Base-by-base conservation (phyloP, 2,329 filamentous ascomycete genomes). In the Diplocarpon mali region DNA sequence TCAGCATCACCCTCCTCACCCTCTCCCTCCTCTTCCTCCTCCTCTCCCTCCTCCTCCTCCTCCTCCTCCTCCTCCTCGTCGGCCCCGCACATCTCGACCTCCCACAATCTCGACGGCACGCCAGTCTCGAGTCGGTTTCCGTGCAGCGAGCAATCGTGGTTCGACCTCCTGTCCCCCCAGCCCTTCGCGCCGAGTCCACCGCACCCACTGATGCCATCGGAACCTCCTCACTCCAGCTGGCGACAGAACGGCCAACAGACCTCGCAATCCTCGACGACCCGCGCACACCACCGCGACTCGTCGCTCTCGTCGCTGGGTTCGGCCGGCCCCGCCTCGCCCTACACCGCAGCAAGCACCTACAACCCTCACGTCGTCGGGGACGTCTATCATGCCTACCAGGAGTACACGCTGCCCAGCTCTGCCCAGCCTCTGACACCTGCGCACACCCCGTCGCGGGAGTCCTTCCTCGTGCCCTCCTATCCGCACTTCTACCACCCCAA, bases 251-350 rank as follows among this genome's bases (percentile, higher is more conserved):
- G 55, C 39, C 58, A 61, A 51, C 49, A 60, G 36, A 61, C 60
- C 6, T 59, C 60, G n/a, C 57, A 54, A 27, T 61, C 60, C 14
- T n/a, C n/a, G n/a, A 51, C 53, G 12, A 55, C 56, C 14, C 54
- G 57, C 48, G 45, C 49, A 17, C 76, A 80, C 55, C 69, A 80
- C 37, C 71, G 76, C 53, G 75, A 80, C 51, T 75, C 76, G 2
- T 80, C 76, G 6, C 63, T 77, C 31, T 80, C 76, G 0, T 80
- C 77, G 0, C 55, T 79, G 34, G 75, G 73, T 10, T 80, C 76
- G 0, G 68, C 72, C 30, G 74, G 72, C n/a, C 76, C 76, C 14
- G 67, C 70, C 0, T 80, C 77, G 14, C 76, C 76, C 3, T 80
- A 69, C 58, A 70, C 68, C 32, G 65, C 69, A 46, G 75, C 20